A percentile compares a stretch with the other conserved stretches of the same genome.
These are phyloP conservation scores for Eimeria maxima DNA, from an alignment of 169 alveolate species.

Conservation along the genomic window DNA sequence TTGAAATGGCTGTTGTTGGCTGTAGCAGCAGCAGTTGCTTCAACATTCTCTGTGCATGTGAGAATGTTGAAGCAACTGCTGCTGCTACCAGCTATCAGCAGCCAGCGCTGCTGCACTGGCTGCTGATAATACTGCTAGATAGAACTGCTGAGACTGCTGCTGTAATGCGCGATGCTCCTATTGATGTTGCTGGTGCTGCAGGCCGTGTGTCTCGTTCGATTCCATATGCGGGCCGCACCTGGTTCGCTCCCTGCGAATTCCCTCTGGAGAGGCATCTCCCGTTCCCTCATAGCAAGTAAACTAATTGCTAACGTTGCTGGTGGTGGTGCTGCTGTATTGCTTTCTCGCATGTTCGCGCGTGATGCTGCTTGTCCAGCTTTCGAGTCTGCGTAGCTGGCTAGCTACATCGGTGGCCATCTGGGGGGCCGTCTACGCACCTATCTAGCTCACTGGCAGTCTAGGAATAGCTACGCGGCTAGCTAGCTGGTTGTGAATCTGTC, in stretches of 20 bases:
- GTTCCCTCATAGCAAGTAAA: conserved; percentile 71
- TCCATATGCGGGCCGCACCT: conserved; percentile 80
- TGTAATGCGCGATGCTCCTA: neutral
- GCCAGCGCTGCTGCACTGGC: too few relatives aligned
- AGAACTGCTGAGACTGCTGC: neutral
- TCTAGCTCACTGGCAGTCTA: neutral
- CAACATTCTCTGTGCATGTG: too few relatives aligned
- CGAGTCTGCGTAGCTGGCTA: neutral
- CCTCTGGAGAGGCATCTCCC: conserved; percentile 48
- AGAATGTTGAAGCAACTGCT: neutral
- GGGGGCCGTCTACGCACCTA: neutral
- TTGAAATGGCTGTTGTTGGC: neutral
- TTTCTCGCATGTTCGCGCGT: too few relatives aligned
- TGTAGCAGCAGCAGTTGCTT: neutral
- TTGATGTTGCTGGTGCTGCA: neutral
- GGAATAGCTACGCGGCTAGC: neutral
- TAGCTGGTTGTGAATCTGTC: neutral
- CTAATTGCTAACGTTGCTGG: neutral
- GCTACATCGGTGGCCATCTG: neutral
- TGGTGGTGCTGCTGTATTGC: neutral
- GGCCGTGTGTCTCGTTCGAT: conserved; percentile 44
- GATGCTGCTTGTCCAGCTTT: too few relatives aligned
- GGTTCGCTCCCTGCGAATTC: conserved; percentile 67
- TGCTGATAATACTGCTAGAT: too few relatives aligned
- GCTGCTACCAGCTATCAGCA: too few relatives aligned